These are phyloP conservation scores for Penicillium olsonii DNA, from an alignment of 2,329 filamentous ascomycete genomes.

Conservation along the genomic window DNA sequence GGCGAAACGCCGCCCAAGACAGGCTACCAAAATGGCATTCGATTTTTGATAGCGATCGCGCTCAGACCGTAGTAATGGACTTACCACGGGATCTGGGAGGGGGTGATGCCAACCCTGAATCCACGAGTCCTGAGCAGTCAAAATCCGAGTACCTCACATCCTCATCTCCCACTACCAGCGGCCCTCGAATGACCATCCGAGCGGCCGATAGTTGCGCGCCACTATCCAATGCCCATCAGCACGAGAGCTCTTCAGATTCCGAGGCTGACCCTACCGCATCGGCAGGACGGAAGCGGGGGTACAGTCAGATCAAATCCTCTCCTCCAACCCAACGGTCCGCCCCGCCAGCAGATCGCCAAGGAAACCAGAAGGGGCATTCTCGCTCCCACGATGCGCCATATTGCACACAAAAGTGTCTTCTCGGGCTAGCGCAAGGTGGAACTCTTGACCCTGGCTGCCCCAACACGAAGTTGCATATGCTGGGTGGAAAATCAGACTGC, in stretches of 20 bases:
- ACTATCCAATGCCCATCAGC: slow-evolving; percentile 8
- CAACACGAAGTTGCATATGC: slow-evolving; percentile 24
- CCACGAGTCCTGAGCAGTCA: slow-evolving; percentile 9
- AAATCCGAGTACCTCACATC: slow-evolving; percentile 16
- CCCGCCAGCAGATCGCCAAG: slow-evolving; percentile 6
- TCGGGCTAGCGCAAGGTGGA: slow-evolving; percentile 24
- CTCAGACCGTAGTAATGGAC: slow-evolving; percentile 20
- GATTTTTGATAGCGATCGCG: slow-evolving; percentile 13
- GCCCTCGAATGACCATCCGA: slow-evolving; percentile 11
- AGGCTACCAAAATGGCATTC: slow-evolving; percentile 18
- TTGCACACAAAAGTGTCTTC: slow-evolving; percentile 30
- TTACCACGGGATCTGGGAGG: slow-evolving; percentile 8
- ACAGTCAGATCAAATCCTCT: slow-evolving; percentile 18
- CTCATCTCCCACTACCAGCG: slow-evolving; percentile 10
- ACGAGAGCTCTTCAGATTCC: slow-evolving; percentile 15
- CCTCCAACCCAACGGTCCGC: slow-evolving; percentile 13
- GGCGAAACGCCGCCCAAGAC: slow-evolving; percentile 16
- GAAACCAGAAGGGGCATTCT: slow-evolving; percentile 13
- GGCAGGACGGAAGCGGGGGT: slow-evolving; percentile 23
- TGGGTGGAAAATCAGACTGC: slow-evolving; percentile 6
- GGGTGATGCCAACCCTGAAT: not conserved
- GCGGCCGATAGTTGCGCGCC: slow-evolving; percentile 15
- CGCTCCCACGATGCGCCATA: slow-evolving; percentile 18
- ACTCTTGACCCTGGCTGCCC: slow-evolving; percentile 24
- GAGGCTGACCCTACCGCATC: slow-evolving; percentile 17